Evolutionary conservation across 2,329 filamentous ascomycete genomes (phyloP).

Genomic region (Pseudogymnoascus sp.): DNA sequence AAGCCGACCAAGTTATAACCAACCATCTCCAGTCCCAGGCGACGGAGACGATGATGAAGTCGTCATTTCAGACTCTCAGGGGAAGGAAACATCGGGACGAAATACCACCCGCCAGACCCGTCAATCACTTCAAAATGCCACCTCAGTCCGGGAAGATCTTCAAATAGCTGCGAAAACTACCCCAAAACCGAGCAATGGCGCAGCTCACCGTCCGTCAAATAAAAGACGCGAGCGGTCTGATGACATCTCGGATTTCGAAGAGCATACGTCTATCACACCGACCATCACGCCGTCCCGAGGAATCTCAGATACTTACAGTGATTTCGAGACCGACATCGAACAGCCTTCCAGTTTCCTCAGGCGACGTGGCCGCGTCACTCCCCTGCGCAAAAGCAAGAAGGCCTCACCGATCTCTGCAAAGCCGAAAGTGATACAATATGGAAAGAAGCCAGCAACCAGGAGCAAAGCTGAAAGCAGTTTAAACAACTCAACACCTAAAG

Average conservation of each 20-base stretch:
- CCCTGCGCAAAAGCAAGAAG: background rate
- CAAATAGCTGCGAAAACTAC: background rate
- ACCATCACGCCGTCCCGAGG: background rate
- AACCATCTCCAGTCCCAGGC: background rate
- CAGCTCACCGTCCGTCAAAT: background rate
- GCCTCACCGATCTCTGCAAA: background rate
- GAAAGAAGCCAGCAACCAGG: background rate
- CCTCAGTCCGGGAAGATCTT: background rate
- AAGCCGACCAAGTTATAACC: background rate
- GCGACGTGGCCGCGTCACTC: background rate
- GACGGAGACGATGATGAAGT: background rate
- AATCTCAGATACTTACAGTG: constrained; percentile 4
- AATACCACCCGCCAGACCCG: background rate
- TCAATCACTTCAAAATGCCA: background rate
- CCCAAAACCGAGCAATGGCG: background rate
- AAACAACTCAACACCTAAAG: background rate
- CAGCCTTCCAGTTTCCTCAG: background rate
- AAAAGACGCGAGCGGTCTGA: background rate
- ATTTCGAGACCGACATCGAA: background rate
- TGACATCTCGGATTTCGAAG: background rate
- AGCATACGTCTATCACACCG: background rate
- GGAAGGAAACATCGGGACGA: background rate
- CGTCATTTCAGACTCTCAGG: background rate
- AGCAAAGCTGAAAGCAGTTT: background rate
- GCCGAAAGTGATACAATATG: background rate